Conservation (phyloP, 2,329 filamentous ascomycete genomes). For the Alternaria sp. region DNA sequence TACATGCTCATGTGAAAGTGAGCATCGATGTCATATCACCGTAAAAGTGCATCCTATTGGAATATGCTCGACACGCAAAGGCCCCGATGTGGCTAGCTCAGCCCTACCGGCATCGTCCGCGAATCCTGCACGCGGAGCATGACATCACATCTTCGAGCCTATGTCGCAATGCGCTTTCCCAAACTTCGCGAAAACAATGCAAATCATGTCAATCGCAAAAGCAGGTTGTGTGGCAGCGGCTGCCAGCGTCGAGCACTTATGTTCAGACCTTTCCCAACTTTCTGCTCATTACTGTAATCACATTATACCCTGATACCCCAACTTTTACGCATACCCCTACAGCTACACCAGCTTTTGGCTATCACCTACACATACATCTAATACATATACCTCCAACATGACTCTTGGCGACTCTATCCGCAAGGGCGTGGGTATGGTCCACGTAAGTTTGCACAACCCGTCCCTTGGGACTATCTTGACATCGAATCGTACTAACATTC, state of each 20-base stretch:
- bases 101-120: constrained; percentile 5
- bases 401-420: constrained; percentile 43
- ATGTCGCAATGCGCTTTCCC: constrained; percentile 25
- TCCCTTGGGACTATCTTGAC: not conserved
- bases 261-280: not conserved
- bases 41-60: not conserved
- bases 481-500: constrained; percentile 16
- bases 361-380: constrained; percentile 2
- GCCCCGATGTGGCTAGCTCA: constrained; percentile 7
- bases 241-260: constrained; percentile 10
- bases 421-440: constrained; percentile 46
- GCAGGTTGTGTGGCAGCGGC: constrained; percentile 7
- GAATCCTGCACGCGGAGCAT: constrained; percentile 10
- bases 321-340: constrained; percentile 7
- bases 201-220: constrained; percentile 22
- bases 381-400: constrained; percentile 25
- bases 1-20: not conserved
- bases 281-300: not conserved
- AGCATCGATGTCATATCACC: not conserved
- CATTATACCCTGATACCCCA: not conserved
- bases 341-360: not conserved
- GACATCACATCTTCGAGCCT: constrained; percentile 20
- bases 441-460: constrained; percentile 33
- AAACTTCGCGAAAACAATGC: constrained; percentile 13
- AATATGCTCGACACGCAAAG: not conserved